Conservation (phyloP, 2,329 filamentous ascomycete genomes). For the Hypoxylon sp. region DNA sequence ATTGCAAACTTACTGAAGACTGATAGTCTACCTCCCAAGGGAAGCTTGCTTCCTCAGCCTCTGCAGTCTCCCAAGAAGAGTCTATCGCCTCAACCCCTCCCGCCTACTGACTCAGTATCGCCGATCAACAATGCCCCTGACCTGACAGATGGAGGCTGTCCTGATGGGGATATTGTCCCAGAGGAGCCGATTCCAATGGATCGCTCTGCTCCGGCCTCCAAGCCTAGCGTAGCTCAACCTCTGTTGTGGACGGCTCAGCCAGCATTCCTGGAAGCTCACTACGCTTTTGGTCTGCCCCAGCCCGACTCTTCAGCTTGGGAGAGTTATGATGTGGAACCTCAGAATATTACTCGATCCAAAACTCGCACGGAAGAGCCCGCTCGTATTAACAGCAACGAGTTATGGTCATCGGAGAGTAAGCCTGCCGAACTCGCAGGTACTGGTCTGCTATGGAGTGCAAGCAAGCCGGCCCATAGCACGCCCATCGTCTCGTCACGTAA, state of each 20-base stretch:
- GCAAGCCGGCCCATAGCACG: neutral
- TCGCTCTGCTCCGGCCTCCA: conserved; percentile 38
- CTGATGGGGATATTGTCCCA: conserved; percentile 37
- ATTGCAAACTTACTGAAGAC: conserved; percentile 67
- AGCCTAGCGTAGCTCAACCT: neutral
- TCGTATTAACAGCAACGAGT: conserved; percentile 47
- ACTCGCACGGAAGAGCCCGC: conserved; percentile 41
- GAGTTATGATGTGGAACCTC: conserved; percentile 43
- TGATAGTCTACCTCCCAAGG: conserved; percentile 59
- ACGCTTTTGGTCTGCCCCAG: conserved; percentile 44
- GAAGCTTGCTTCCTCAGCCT: conserved; percentile 56
- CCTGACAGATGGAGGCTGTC: conserved; percentile 40
- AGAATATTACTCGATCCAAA: conserved; percentile 42
- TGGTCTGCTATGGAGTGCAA: conserved; percentile 28
- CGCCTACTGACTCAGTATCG: conserved; percentile 40
- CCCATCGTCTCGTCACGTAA: neutral
- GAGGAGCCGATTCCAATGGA: conserved; percentile 43
- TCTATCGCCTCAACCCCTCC: too few species aligned
- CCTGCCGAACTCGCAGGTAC: neutral
- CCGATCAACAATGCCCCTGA: conserved; percentile 48
- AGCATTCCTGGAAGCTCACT: conserved; percentile 6
- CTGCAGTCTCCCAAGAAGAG: conserved; percentile 16
- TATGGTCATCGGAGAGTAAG: conserved; percentile 44
- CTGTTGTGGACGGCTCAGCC: conserved; percentile 36
- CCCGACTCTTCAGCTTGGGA: conserved; percentile 50